These are phyloP conservation scores for Phyllosticta paracitricarpa DNA, from an alignment of 2,329 filamentous ascomycete species.

Conservation along the genomic window DNA sequence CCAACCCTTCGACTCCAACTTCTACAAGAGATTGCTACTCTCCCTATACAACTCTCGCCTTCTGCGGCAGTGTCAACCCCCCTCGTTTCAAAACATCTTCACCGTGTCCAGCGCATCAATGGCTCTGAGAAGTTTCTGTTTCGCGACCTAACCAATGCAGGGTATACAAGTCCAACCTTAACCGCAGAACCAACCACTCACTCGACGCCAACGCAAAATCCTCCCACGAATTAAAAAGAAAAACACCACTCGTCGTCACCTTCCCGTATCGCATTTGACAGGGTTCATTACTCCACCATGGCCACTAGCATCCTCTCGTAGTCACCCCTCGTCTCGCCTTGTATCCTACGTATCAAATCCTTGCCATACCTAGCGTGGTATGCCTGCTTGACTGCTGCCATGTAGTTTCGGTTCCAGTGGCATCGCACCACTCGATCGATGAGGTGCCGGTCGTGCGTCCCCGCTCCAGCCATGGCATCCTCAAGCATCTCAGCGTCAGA, in stretches of 20 bases:
- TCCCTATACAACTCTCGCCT: background rate
- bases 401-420: constrained; percentile 71
- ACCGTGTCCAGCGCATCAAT: background rate
- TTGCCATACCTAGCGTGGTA: constrained; percentile 63
- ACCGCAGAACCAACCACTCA: background rate
- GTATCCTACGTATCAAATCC: constrained; percentile 59
- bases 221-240: background rate
- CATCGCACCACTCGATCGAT: constrained; percentile 66
- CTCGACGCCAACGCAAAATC: background rate
- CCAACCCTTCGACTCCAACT: constrained; percentile 1
- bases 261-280: background rate
- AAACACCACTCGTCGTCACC: background rate
- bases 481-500: constrained; percentile 77
- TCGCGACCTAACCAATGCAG: background rate
- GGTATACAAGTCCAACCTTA: background rate
- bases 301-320: constrained; percentile 70
- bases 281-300: constrained; percentile 31
- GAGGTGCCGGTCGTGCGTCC: constrained; percentile 76
- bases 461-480: constrained; percentile 73
- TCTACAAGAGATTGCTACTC: background rate
- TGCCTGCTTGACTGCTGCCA: constrained; percentile 68
- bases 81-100: background rate
- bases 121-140: background rate
- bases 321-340: constrained; percentile 76
- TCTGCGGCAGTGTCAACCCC: background rate